Evolutionary conservation across 2,329 filamentous ascomycete species (phyloP), one percentile per base, ranked within the genome.

Genomic region (Pezicula rhizophila): DNA sequence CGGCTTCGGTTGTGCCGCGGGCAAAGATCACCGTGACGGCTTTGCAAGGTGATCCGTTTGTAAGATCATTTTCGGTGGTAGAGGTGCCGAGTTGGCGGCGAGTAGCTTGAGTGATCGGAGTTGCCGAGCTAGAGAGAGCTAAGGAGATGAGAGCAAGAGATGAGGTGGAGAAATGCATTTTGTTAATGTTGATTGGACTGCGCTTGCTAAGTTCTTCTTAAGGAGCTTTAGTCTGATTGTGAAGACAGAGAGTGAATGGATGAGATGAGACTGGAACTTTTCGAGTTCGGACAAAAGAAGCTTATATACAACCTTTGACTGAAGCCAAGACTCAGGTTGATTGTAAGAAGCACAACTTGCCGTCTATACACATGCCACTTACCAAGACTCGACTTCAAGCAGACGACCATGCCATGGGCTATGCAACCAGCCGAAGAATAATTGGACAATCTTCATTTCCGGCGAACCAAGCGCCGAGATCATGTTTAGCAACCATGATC

Each of bases 21-120:
- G 77, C 77, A 55, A 76, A 80, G 55, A 81, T 73, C 46, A 80
- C 62, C 6, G 76, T 79, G 51, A 76, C 68, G 28, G 35, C 35
- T 38, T 38, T 38, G 35, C 35, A 38, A 10, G 11, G n/a, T 5
- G 14, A 12, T 8, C 35, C 35, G 14, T 15, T 5, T 8, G 35
- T 38, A 18, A 38, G 35, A 38, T 38, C 35, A 18, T n/a, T 38
- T 18, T 38, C 35, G 14, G 14, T 38, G 35, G 14, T 38, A 1
- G 35, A 38, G 12, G 11, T 38, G 8, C 11, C 35, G 11, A 38
- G 35, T 18, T 38, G 35, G 12, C 35, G 35, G 35, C 35, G 35
- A 38, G 14, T 38, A 10, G 11, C 35, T 38, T 38, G 11, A n/a
- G 35, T 38, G 14, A 38, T 12, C 4, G 35, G 35, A 5, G 14